phyloP scores from a whole-genome alignment of 2,329 filamentous ascomycete species.

The Boeremia exigua region DNA sequence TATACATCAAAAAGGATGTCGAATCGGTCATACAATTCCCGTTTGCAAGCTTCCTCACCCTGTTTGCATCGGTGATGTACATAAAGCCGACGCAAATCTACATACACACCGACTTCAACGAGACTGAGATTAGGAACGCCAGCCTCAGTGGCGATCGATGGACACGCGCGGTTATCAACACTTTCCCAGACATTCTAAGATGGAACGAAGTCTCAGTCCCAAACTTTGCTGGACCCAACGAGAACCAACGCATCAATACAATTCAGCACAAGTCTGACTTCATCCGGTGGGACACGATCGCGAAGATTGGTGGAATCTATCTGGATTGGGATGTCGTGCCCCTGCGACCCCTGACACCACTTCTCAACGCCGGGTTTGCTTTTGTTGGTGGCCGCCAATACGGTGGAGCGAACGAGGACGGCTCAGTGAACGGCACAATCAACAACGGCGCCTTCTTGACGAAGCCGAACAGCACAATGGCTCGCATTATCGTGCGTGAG shows the following conservation, averaged over 20 bases:
- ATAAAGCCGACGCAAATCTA: conserved; percentile 24
- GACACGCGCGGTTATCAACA: conserved; percentile 24
- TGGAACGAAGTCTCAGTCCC: conserved; percentile 20
- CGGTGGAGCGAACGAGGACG: conserved; percentile 34
- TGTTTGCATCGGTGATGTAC: conserved; percentile 23
- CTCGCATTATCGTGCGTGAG: conserved; percentile 24
- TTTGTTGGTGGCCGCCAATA: conserved; percentile 26
- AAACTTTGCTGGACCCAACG: conserved; percentile 16
- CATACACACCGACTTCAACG: conserved; percentile 32
- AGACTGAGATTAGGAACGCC: conserved; percentile 19
- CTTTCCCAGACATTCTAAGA: conserved; percentile 18
- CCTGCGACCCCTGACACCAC: conserved; percentile 15
- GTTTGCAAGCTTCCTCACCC: conserved; percentile 21
- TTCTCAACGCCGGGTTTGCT: conserved; percentile 21
- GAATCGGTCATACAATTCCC: conserved; percentile 17
- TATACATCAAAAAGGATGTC: conserved; percentile 21
- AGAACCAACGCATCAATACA: conserved; percentile 13
- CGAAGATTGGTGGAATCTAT: conserved; percentile 25
- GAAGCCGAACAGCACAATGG: conserved; percentile 23
- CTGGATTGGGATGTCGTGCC: conserved; percentile 29
- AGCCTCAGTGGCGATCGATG: conserved; percentile 16
- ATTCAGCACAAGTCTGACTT: conserved; percentile 33
- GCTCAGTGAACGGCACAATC: conserved; percentile 21
- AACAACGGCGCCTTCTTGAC: conserved; percentile 30
- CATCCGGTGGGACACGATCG: conserved; percentile 24